Evolutionary conservation across 2,329 filamentous ascomycete species (phyloP).

Genomic region (Niveomyces coronatus): DNA sequence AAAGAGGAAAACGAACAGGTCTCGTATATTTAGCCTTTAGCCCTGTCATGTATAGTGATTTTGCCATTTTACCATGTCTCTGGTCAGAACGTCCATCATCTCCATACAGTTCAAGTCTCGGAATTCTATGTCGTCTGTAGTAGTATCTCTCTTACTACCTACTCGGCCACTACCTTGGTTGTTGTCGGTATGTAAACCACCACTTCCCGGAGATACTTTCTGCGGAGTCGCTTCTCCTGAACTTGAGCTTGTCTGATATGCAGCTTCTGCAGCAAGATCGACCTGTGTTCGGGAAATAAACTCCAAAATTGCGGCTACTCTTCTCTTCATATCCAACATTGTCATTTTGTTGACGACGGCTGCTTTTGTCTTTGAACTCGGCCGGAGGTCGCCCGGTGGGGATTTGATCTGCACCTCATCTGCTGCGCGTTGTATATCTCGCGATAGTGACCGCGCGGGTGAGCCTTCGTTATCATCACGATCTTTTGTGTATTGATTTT

Average conservation of each 20-base stretch:
- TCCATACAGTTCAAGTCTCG: constrained; percentile 68
- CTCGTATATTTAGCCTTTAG: not conserved
- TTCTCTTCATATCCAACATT: constrained; percentile 80
- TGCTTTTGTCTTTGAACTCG: constrained; percentile 40
- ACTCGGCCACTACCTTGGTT: constrained; percentile 10
- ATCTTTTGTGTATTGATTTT: constrained; percentile 77
- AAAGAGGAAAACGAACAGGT: not conserved
- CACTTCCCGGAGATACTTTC: constrained; percentile 20
- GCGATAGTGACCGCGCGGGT: constrained; percentile 45
- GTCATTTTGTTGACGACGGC: constrained; percentile 58
- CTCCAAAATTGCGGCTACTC: constrained; percentile 74
- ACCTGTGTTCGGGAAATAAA: constrained; percentile 85
- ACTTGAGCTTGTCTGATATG: constrained; percentile 26
- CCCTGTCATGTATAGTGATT: constrained; percentile 45
- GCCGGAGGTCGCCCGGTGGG: constrained; percentile 38
- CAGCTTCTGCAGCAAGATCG: constrained; percentile 62
- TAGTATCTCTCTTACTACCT: not conserved
- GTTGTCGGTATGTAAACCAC: not conserved
- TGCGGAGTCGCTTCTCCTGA: constrained; percentile 31
- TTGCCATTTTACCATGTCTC: constrained; percentile 78
- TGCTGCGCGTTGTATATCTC: constrained; percentile 29
- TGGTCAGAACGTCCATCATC: constrained; percentile 82
- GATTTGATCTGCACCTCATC: constrained; percentile 29
- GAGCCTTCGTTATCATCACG: constrained; percentile 52
- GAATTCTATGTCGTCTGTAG: constrained; percentile 43